Evolutionary conservation across 2,329 filamentous ascomycete species (phyloP).

Genomic region (Pestalotiopsis sp.): DNA sequence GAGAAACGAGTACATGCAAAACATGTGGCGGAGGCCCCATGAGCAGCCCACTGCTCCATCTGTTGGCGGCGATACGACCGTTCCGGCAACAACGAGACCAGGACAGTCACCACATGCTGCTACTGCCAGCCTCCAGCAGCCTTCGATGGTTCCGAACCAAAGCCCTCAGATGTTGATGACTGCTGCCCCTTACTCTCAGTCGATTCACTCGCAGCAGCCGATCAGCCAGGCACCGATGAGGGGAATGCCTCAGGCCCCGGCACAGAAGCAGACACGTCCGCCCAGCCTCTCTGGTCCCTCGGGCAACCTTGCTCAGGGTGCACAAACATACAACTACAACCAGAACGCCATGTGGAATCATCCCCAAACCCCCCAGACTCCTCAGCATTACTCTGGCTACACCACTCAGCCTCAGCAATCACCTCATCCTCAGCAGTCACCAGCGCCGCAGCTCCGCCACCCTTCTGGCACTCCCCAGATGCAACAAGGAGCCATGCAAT

Average conservation of each 20-base stretch:
- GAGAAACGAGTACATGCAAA: conserved; percentile 78
- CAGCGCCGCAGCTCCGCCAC: conserved; percentile 63
- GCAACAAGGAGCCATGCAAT: conserved; percentile 58
- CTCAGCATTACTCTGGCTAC: conserved; percentile 58
- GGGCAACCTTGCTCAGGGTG: conserved; percentile 51
- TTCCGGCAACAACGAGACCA: conserved; percentile 51
- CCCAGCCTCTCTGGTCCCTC: conserved; percentile 60
- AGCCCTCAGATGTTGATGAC: conserved; percentile 70
- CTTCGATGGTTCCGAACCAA: conserved; percentile 60
- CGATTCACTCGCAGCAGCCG: conserved; percentile 70
- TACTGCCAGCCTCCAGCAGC: conserved; percentile 43
- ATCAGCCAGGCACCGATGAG: conserved; percentile 74
- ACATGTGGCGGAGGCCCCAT: conserved; percentile 80
- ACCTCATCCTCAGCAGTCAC: conserved; percentile 56
- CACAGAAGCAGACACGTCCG: conserved; percentile 67
- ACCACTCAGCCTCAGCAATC: conserved; percentile 51
- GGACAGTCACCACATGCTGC: conserved; percentile 61
- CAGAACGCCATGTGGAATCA: conserved; percentile 62
- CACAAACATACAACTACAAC: conserved; percentile 64
- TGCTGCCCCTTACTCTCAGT: conserved; percentile 67
- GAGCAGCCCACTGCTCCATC: conserved; percentile 67
- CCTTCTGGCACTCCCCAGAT: conserved; percentile 55
- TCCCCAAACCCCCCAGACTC: conserved; percentile 64
- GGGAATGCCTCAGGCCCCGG: conserved; percentile 63
- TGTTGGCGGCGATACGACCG: conserved; percentile 41